Base-by-base conservation (phyloP, 2,329 filamentous ascomycete species). In the Neurospora sp. region DNA sequence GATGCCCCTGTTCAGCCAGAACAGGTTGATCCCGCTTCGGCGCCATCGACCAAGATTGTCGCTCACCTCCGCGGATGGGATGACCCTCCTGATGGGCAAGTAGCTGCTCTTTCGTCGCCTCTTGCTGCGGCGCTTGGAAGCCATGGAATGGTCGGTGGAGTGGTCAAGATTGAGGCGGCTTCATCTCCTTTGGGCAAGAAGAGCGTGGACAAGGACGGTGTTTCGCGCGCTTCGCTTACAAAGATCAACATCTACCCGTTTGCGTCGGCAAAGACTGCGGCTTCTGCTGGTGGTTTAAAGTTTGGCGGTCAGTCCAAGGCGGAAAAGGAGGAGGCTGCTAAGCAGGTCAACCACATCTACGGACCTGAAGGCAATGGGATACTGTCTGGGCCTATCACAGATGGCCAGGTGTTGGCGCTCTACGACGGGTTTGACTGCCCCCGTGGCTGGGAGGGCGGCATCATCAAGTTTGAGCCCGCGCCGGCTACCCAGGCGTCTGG, bases 301-400 rank as follows among this genome's bases (percentile, higher is more conserved):
- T 97, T 98, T 77, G 95, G 95, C 4, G 92, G 93, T 15, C 93
- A 97, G 75, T 92, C 92, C 0, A 92, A 92, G 75, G 87, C 91
- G 6, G 92, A 96, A 74, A 89, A 90, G 68, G 92, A 97, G 76
- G 92, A 93, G 74, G 88, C 89, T 3, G 83, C 87, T 15, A 90
- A 91, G 76, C 87, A 88, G 62, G 89, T 97, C 72, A 87, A 88
- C 72, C 86, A 89, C 11, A 86, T 92, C 3, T 96, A 96, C 74
- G 87, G 88, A 23, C 85, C 83, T 38, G 85, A 83, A 43, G 82
- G 82, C 0, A 86, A 87, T 28, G 88, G 91, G 1, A 79, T 98
- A 19, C 82, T 98, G 1, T 87, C 91, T 69, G 96, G 96, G 0
- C 93, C 96, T 5, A 78, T 99, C 67, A 97, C 94, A 0, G 93